A percentile compares a stretch with the other conserved stretches of the same genome.
Conservation (phyloP, 768 basidiomycete genomes). For the Kockovaella imperatae region DNA sequence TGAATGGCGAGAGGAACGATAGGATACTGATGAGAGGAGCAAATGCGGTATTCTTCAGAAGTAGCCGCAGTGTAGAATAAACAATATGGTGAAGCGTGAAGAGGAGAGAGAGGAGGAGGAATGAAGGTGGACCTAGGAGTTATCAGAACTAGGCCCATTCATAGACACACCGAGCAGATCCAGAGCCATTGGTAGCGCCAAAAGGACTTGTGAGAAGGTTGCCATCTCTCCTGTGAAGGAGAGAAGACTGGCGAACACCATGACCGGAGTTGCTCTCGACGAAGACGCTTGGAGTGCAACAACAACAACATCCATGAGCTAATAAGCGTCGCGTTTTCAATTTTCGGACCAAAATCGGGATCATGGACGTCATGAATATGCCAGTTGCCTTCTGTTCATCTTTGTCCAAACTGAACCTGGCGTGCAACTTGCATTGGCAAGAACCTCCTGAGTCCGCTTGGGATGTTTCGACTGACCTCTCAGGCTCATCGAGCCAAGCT, state of each 20-base stretch:
- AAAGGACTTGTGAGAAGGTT: conserved; percentile 39
- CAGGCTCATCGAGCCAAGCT: no score
- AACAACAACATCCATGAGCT: no score
- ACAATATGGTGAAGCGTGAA: conserved; percentile 41
- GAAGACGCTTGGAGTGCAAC: neutral
- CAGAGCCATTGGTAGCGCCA: conserved; percentile 42
- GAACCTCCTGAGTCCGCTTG: no score
- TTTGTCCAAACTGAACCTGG: no score
- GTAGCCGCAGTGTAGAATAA: conserved; percentile 42
- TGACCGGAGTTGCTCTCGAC: conserved; percentile 1
- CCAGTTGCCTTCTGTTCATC: no score
- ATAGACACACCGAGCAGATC: conserved; percentile 35
- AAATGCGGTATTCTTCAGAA: conserved; percentile 39
- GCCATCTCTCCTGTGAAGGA: conserved; percentile 25
- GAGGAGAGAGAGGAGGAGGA: conserved; percentile 44
- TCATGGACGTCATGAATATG: no score
- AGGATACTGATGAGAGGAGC: conserved; percentile 36
- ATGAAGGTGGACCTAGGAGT: conserved; percentile 39
- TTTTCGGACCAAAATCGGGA: no score
- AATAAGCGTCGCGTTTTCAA: no score
- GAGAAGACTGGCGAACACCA: conserved; percentile 18
- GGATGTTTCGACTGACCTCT: no score
- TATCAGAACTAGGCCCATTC: neutral
- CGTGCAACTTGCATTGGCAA: no score
- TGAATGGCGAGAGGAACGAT: conserved; percentile 34